A percentile compares a stretch with the other conserved stretches of the same genome.
Conservation (phyloP, 2,329 filamentous ascomycete genomes). For the Colletotrichum agaves region DNA sequence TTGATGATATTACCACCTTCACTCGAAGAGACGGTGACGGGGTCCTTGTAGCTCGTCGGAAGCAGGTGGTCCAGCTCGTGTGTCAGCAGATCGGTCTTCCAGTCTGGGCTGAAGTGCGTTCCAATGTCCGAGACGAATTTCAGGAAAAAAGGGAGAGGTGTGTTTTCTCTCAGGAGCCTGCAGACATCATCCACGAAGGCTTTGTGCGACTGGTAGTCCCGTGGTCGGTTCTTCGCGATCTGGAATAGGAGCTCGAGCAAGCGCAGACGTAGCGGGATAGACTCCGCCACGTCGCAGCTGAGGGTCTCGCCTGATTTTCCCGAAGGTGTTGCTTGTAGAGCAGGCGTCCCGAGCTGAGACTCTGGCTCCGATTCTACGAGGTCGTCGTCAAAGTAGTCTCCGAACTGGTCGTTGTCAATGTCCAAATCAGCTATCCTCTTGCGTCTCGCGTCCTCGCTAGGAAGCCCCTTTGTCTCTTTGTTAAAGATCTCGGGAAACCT, state of each 20-base stretch:
- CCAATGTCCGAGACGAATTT: conserved; percentile 56
- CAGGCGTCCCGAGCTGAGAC: conserved; percentile 57
- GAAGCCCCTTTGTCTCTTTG: conserved; percentile 66
- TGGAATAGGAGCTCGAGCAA: conserved; percentile 68
- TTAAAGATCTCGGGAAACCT: conserved; percentile 75
- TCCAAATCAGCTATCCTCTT: conserved; percentile 62
- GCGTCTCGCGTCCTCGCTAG: conserved; percentile 57
- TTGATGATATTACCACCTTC: conserved; percentile 54
- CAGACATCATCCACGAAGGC: conserved; percentile 70
- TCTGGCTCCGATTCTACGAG: conserved; percentile 51
- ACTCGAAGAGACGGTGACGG: conserved; percentile 52
- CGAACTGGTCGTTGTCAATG: conserved; percentile 68
- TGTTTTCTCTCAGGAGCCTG: conserved; percentile 62
- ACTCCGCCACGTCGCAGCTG: conserved; percentile 59
- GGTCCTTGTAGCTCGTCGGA: conserved; percentile 52
- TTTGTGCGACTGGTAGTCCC: conserved; percentile 52
- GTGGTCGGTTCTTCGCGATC: conserved; percentile 57
- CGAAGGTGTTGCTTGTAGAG: conserved; percentile 43
- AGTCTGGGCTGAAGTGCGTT: conserved; percentile 18
- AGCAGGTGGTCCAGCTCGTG: conserved; percentile 58
- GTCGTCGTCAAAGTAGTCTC: conserved; percentile 67
- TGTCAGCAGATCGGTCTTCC: conserved; percentile 18
- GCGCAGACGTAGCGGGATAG: conserved; percentile 70
- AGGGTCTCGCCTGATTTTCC: conserved; percentile 44
- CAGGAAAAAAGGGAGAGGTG: conserved; percentile 68